Evolutionary conservation across 257 asterid genomes (phyloP), one percentile per base, ranked within the genome.

Genomic region (Nicotiana benthamiana): DNA sequence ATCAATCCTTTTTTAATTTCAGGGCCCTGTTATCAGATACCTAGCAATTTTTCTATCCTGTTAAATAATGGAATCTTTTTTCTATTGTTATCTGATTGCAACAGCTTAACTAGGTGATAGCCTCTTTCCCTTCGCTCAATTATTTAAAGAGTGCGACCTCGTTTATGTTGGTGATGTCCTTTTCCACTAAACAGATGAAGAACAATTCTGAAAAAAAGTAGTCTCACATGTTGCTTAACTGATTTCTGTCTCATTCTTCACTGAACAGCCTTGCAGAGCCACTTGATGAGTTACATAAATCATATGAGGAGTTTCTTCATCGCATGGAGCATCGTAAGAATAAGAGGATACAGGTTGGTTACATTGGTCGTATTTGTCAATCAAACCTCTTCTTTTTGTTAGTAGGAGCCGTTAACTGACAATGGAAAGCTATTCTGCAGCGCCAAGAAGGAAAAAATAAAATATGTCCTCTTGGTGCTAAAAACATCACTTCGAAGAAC

Each of bases 201-300:
- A 62, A 26, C 64, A 17, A n/a, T 81, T 16, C 75, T 75, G 66
- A 78, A 46, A 56, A 64, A 26, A 24, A 24, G 63, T 83, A n/a
- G 60, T 80, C 76, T 32, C 70, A 63, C 24, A 60, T 56, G 78
- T 43, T 24, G 30, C 26, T 80, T 34, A 56, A 79, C 67, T 48
- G 30, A 65, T 43, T 9, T 80, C 18, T 53, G 7, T 79, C 11
- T 62, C 75, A 51, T 77, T 64, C 79, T 53, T 83, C 83, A 36
- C 28, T 32, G 27, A 80, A 79, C 92, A 95, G 99, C 87, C 93
- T 91, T 84, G 98, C 98, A 13, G 98, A 95, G 89, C 97, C 99
- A 80, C 90, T 85, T 30, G 91, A 88, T 66, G 97, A 92, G 92
- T 81, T 95, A 91, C 97, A 91, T 77, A 95, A 90, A 82, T 89